These are phyloP conservation scores for Houttuynia cordata DNA, from an alignment of 164 flowering plant species.

Conservation along the genomic window DNA sequence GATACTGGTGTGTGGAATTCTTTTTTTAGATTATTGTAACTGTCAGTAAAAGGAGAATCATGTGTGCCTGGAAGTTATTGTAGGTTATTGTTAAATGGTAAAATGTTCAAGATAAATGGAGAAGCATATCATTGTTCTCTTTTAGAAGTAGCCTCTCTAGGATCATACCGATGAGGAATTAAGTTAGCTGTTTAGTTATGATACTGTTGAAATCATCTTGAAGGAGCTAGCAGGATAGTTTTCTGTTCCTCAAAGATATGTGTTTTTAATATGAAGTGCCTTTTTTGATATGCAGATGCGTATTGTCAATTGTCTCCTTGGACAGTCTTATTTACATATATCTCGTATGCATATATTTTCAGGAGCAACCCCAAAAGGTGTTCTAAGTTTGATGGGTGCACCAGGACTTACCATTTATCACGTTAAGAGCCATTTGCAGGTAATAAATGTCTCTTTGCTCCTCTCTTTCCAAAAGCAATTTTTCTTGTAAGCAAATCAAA, in stretches of 20 bases:
- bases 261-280: neutral
- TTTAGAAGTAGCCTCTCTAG: too few relatives aligned
- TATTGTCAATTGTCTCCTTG: neutral
- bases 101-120: too few relatives aligned
- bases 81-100: too few relatives aligned
- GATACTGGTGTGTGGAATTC: too few relatives aligned
- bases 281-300: neutral
- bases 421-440: constrained; percentile 73
- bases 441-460: constrained; percentile 1
- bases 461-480: neutral
- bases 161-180: too few relatives aligned
- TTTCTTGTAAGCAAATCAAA: neutral
- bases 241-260: neutral
- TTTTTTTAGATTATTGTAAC: too few relatives aligned
- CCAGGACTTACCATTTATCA: constrained; percentile 69
- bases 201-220: too few relatives aligned
- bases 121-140: too few relatives aligned
- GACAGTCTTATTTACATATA: neutral
- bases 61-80: too few relatives aligned
- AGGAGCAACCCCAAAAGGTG: constrained; percentile 80
- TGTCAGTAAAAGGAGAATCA: too few relatives aligned
- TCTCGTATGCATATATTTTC: neutral
- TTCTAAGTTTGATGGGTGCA: constrained; percentile 61
- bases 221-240: neutral
- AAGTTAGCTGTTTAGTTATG: too few relatives aligned